Conservation (phyloP, 345 rosid species). For the Physaria fendleri region DNA sequence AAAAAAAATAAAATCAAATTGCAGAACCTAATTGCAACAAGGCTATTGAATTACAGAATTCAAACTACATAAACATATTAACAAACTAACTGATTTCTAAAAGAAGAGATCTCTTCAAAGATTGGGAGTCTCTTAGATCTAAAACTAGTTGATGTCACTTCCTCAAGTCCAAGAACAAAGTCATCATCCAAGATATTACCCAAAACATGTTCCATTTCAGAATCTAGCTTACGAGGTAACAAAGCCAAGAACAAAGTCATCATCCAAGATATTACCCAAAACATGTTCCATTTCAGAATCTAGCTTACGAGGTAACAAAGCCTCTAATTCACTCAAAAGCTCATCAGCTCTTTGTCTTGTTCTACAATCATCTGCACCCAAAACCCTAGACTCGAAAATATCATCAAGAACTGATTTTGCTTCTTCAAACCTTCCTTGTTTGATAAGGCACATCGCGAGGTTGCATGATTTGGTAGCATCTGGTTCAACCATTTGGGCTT, state of each 20-base stretch:
- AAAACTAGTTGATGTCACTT: conserved; percentile 37
- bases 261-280: conserved; percentile 36
- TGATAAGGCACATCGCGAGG: conserved; percentile 62
- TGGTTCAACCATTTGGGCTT: conserved; percentile 83
- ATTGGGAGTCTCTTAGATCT: conserved; percentile 80
- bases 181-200: conserved; percentile 45
- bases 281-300: conserved; percentile 29
- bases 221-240: no score
- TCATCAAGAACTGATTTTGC: conserved; percentile 41
- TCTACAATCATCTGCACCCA: conserved; percentile 52
- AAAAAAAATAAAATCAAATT: background rate
- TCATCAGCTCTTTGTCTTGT: conserved; percentile 53
- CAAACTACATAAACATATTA: no score
- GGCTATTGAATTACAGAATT: background rate
- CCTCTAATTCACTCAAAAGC: conserved; percentile 40
- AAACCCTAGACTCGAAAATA: conserved; percentile 37
- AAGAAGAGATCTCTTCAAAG: conserved; percentile 75
- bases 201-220: conserved; percentile 28
- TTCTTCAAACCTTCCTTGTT: conserved; percentile 55
- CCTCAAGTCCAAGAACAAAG: conserved; percentile 53
- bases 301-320: conserved; percentile 10
- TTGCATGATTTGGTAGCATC: conserved; percentile 88
- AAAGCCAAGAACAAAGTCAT: conserved; percentile 56
- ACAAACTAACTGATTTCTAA: conserved; percentile 60
- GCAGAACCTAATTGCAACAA: conserved; percentile 1